phyloP scores from a whole-genome alignment of 2,329 filamentous ascomycete genomes.

The Epichloe baconii region DNA sequence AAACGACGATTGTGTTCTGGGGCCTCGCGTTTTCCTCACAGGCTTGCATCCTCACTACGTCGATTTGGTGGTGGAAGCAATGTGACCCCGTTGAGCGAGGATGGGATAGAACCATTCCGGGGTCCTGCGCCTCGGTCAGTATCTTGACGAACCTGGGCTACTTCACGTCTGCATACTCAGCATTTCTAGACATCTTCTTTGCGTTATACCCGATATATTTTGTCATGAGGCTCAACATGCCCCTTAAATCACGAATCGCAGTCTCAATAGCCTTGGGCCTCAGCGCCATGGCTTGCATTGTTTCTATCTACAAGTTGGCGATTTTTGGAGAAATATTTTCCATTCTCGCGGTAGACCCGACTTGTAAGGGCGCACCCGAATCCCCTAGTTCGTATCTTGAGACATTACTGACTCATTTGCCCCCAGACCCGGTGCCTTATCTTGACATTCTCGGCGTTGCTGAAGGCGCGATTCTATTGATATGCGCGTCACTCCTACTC shows the following conservation, averaged over 20 bases:
- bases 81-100: constrained; percentile 12
- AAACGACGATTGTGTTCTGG: constrained; percentile 14
- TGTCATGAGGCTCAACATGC: constrained; percentile 15
- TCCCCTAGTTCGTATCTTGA: no score
- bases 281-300: constrained; percentile 11
- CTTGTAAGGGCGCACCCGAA: constrained; percentile 9
- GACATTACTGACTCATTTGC: background rate
- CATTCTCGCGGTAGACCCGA: constrained; percentile 11
- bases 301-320: constrained; percentile 15
- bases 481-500: constrained; percentile 13
- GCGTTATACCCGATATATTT: constrained; percentile 15
- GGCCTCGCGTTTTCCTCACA: constrained; percentile 12
- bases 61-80: constrained; percentile 15
- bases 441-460: constrained; percentile 14
- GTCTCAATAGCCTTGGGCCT: constrained; percentile 14
- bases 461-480: constrained; percentile 14
- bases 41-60: constrained; percentile 12
- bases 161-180: constrained; percentile 15
- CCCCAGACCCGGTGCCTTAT: constrained; percentile 10
- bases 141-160: constrained; percentile 13
- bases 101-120: constrained; percentile 11
- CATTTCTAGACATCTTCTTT: constrained; percentile 16
- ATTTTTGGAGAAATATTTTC: constrained; percentile 13
- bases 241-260: constrained; percentile 11
- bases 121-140: constrained; percentile 10